phyloP scores from a whole-genome alignment of 257 asterid species.

The Salvia hispanica region DNA sequence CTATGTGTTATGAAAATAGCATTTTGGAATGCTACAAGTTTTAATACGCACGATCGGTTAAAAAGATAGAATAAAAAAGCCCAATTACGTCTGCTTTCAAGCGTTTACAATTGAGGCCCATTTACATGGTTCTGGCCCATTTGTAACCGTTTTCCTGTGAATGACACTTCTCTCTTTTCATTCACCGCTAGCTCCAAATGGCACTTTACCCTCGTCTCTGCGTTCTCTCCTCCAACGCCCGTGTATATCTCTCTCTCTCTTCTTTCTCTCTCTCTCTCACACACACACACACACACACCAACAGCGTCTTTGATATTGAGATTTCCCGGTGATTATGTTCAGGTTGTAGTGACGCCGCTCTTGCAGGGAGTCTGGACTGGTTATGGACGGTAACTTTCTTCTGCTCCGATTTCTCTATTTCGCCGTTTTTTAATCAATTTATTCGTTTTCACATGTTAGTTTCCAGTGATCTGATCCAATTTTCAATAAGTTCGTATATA shows the following conservation, averaged over 20 bases:
- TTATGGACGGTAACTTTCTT: slow-evolving; percentile 42
- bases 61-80: no score
- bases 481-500: not conserved
- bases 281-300: not conserved
- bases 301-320: slow-evolving; percentile 20
- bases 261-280: slow-evolving; percentile 15
- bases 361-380: slow-evolving; percentile 23
- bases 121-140: slow-evolving; percentile 24
- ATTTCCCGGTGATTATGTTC: slow-evolving; percentile 12
- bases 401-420: not conserved
- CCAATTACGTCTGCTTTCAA: no score
- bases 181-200: slow-evolving; percentile 21
- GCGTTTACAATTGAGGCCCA: not conserved
- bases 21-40: no score
- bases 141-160: not conserved
- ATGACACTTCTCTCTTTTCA: slow-evolving; percentile 18
- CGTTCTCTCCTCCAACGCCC: slow-evolving; percentile 39
- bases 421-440: not conserved
- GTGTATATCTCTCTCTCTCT: slow-evolving; percentile 25
- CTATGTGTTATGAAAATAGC: no score
- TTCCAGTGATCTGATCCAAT: not conserved
- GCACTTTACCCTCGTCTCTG: slow-evolving; percentile 42
- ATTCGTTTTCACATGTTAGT: not conserved
- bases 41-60: no score
- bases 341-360: slow-evolving; percentile 36